phyloP scores from a whole-genome alignment of 495 filamentous ascomycete species.

The Aspergillus indologenus region DNA sequence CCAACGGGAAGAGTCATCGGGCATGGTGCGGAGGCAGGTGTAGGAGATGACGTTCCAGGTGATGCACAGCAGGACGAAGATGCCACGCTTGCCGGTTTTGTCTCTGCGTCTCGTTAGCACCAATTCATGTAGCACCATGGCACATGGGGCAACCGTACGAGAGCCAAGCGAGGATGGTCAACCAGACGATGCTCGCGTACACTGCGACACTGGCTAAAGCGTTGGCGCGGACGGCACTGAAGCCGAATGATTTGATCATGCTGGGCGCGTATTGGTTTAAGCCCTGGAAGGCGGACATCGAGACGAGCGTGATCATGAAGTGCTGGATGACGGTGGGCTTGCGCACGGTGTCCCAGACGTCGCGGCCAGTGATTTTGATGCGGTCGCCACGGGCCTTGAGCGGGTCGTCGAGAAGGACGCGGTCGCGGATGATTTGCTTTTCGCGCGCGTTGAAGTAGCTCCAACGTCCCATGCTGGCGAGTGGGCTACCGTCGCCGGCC shows the following conservation, averaged over 20 bases:
- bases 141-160: slow-evolving; percentile 24
- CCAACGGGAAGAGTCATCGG: slow-evolving; percentile 27
- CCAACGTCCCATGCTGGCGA: slow-evolving; percentile 41
- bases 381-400: slow-evolving; percentile 37
- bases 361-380: slow-evolving; percentile 38
- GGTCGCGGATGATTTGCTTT: slow-evolving; percentile 38
- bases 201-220: slow-evolving; percentile 50
- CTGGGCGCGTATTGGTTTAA: slow-evolving; percentile 39
- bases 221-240: slow-evolving; percentile 44
- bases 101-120: slow-evolving; percentile 33
- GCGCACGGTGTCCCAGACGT: slow-evolving; percentile 40
- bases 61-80: slow-evolving; percentile 36
- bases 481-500: slow-evolving; percentile 38
- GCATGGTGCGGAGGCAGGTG: slow-evolving; percentile 27
- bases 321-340: slow-evolving; percentile 42
- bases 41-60: slow-evolving; percentile 48
- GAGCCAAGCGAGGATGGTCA: slow-evolving; percentile 40
- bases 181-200: slow-evolving; percentile 43
- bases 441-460: slow-evolving; percentile 44
- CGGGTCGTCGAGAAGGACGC: slow-evolving; percentile 45
- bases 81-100: slow-evolving; percentile 42
- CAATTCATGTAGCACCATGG: background rate
- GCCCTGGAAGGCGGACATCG: slow-evolving; percentile 46
- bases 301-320: slow-evolving; percentile 39
- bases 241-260: slow-evolving; percentile 44